Conservation (phyloP, 176 grass and related monocot species). For the Elymus sibiricus region DNA sequence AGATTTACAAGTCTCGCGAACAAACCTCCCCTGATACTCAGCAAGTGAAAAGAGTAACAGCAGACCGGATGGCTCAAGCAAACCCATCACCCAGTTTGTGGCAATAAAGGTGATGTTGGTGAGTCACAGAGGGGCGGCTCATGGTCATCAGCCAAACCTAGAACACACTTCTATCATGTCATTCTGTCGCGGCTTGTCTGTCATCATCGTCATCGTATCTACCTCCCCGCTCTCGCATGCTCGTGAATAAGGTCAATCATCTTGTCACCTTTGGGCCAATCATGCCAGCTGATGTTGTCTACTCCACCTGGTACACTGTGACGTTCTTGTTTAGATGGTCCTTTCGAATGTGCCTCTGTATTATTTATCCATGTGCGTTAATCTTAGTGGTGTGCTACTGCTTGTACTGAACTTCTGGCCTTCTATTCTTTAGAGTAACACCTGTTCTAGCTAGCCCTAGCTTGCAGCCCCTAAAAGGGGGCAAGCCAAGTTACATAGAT, state of each 20-base stretch:
- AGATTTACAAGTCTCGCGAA: not conserved
- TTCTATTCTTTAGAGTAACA: not conserved
- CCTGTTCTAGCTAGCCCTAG: not conserved
- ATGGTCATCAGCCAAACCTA: not conserved
- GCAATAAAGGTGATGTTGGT: conserved; percentile 1
- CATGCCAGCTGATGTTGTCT: not conserved
- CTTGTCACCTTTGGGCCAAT: conserved; percentile 12
- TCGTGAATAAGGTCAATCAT: conserved; percentile 40
- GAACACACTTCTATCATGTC: not conserved
- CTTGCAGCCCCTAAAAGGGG: not conserved
- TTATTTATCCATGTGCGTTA: not conserved
- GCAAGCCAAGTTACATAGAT: not conserved
- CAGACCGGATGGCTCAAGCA: conserved; percentile 30
- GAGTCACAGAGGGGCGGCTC: conserved; percentile 2
- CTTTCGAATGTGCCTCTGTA: not conserved
- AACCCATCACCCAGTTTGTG: not conserved
- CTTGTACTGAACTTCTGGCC: not conserved
- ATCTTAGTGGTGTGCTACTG: not conserved
- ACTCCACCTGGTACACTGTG: conserved; percentile 14
- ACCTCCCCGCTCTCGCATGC: not conserved
- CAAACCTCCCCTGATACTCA: not conserved
- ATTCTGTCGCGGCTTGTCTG: not conserved
- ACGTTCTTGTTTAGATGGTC: conserved; percentile 25
- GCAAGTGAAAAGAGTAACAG: conserved; percentile 7
- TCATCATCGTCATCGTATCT: not conserved